These are phyloP conservation scores for Penicillium sp. DNA, from an alignment of 2,329 filamentous ascomycete genomes.

Conservation along the genomic window DNA sequence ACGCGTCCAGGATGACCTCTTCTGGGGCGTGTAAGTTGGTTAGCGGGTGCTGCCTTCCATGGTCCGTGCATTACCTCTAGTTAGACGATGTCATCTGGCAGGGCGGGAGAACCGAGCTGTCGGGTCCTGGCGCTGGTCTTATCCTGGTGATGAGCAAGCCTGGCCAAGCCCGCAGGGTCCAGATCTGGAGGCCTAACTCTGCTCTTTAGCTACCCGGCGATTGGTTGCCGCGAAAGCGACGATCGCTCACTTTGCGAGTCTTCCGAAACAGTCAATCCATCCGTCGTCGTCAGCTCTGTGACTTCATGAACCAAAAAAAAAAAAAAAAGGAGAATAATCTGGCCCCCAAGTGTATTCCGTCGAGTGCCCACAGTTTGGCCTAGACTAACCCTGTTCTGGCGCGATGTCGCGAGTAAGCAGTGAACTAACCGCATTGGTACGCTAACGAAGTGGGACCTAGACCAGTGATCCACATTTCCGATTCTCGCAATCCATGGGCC, in stretches of 20 bases:
- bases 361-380: neutral
- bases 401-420: neutral
- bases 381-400: neutral
- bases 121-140: neutral
- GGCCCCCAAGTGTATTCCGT: neutral
- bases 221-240: neutral
- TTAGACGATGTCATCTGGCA: conserved; percentile 3
- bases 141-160: neutral
- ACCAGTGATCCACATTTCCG: neutral
- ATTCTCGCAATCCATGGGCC: neutral
- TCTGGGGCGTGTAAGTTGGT: neutral
- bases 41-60: conserved; percentile 3
- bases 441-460: neutral
- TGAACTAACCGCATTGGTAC: neutral
- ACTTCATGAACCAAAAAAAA: neutral
- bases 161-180: neutral
- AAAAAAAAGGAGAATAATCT: neutral
- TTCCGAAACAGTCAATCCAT: no score
- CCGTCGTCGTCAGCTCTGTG: no score
- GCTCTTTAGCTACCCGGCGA: neutral
- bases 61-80: neutral
- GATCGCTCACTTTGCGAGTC: no score
- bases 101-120: neutral
- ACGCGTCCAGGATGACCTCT: conserved; percentile 4
- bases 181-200: neutral